These are phyloP conservation scores for Moniliophthora roreri DNA, from an alignment of 1,284 basidiomycete species.

Conservation along the genomic window DNA sequence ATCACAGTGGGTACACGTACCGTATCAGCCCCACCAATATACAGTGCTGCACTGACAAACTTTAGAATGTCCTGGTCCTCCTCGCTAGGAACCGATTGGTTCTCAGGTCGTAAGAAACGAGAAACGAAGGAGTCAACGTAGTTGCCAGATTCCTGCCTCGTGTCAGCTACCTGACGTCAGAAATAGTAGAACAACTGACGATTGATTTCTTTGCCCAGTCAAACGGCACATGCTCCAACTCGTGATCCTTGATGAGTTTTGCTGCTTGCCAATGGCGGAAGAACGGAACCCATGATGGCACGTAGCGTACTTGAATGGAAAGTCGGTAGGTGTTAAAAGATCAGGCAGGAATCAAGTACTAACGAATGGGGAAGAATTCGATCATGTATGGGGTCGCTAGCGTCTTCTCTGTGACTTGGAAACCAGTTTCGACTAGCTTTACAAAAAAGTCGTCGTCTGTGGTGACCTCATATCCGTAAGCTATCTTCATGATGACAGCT, in stretches of 20 bases:
- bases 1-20: neutral
- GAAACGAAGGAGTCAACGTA: constrained; percentile 1
- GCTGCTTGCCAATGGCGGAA: constrained; percentile 18
- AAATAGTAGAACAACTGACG: neutral
- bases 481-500: constrained; percentile 2
- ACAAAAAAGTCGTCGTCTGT: neutral
- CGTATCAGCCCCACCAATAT: constrained; percentile 4
- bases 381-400: neutral
- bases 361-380: constrained; percentile 2
- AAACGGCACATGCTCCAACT: constrained; percentile 16
- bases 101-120: neutral
- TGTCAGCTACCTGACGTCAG: neutral
- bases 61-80: neutral
- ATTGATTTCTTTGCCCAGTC: constrained; percentile 15
- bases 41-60: neutral
- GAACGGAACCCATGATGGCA: constrained; percentile 23
- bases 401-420: neutral
- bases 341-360: constrained; percentile 21
- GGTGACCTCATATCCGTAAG: neutral
- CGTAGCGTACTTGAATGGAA: constrained; percentile 14
- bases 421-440: neutral
- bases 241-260: neutral
- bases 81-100: neutral
- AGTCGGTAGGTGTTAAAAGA: neutral
- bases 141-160: neutral